A percentile compares a stretch with the other conserved stretches of the same genome.
phyloP scores from a whole-genome alignment of 2,329 filamentous ascomycete genomes.

The Hortaea werneckii region DNA sequence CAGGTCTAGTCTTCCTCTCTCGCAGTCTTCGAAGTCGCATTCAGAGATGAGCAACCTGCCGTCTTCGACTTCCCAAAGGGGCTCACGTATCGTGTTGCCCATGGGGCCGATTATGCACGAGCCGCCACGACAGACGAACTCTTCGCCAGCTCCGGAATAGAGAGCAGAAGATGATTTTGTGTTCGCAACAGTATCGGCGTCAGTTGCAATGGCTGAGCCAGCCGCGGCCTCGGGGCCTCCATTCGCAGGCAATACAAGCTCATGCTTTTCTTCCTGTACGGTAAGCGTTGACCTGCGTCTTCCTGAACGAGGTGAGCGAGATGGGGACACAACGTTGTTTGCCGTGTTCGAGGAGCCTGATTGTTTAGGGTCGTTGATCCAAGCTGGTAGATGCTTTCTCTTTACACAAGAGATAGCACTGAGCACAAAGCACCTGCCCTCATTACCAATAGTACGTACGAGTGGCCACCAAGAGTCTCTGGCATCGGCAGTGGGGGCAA shows the following conservation, averaged over 20 bases:
- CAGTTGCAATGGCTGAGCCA: conserved; percentile 3
- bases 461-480: conserved; percentile 72
- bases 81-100: conserved; percentile 69
- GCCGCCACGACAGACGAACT: conserved; percentile 62
- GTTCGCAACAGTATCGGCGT: conserved; percentile 2
- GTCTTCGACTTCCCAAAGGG: conserved; percentile 69
- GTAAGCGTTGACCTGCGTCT: conserved; percentile 32
- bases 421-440: conserved; percentile 77
- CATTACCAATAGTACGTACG: conserved; percentile 72
- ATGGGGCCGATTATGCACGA: conserved; percentile 72
- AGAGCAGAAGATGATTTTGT: conserved; percentile 2
- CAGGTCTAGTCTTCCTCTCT: conserved; percentile 68
- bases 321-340: background rate
- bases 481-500: conserved; percentile 80
- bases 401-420: conserved; percentile 74
- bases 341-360: background rate
- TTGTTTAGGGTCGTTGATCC: conserved; percentile 34
- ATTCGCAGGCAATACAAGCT: conserved; percentile 38
- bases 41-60: conserved; percentile 58
- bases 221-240: conserved; percentile 3
- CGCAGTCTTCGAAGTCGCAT: conserved; percentile 80
- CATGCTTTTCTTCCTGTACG: conserved; percentile 41
- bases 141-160: conserved; percentile 24
- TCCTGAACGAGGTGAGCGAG: conserved; percentile 4
- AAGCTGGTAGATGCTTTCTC: conserved; percentile 46